phyloP scores from a whole-genome alignment of 441 rosid species.

The Croton setiger region DNA sequence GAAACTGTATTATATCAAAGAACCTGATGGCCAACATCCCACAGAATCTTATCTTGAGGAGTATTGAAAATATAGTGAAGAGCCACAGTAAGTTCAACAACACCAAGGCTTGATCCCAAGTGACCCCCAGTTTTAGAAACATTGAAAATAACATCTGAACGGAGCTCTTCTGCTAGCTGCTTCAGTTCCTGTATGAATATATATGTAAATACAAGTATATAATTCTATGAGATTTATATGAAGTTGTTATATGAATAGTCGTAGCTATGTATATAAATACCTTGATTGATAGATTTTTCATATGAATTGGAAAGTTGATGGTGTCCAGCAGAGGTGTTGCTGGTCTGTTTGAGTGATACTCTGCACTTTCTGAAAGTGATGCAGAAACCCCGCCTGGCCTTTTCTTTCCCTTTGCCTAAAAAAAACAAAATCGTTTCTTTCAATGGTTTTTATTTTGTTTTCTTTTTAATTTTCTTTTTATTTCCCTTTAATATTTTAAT shows the following conservation, averaged over 20 bases:
- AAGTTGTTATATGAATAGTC: background rate
- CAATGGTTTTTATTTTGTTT: slow-evolving; percentile 10
- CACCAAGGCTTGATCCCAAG: slow-evolving; percentile 93
- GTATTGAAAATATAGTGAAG: slow-evolving; percentile 85
- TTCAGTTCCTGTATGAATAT: slow-evolving; percentile 54
- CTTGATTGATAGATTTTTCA: slow-evolving; percentile 88
- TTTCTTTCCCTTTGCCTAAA: slow-evolving; percentile 48
- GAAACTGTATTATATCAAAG: background rate
- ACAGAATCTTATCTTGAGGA: slow-evolving; percentile 79
- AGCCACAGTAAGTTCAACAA: slow-evolving; percentile 92
- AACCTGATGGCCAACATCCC: slow-evolving; percentile 99
- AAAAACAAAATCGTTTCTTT: slow-evolving; percentile 29
- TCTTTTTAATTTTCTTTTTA: slow-evolving; percentile 1
- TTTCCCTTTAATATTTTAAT: background rate
- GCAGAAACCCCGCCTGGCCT: slow-evolving; percentile 50
- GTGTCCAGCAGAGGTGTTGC: slow-evolving; percentile 93
- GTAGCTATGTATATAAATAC: slow-evolving; percentile 25
- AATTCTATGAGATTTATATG: background rate
- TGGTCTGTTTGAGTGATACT: slow-evolving; percentile 68
- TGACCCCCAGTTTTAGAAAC: slow-evolving; percentile 95
- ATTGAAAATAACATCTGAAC: slow-evolving; percentile 82
- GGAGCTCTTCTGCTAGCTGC: slow-evolving; percentile 81
- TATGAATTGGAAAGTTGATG: slow-evolving; percentile 83
- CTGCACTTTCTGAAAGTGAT: slow-evolving; percentile 72
- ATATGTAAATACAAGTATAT: background rate